Evolutionary conservation across 495 filamentous ascomycete species (phyloP), one percentile per base, ranked within the genome.

Genomic region (Penicillium fimorum): DNA sequence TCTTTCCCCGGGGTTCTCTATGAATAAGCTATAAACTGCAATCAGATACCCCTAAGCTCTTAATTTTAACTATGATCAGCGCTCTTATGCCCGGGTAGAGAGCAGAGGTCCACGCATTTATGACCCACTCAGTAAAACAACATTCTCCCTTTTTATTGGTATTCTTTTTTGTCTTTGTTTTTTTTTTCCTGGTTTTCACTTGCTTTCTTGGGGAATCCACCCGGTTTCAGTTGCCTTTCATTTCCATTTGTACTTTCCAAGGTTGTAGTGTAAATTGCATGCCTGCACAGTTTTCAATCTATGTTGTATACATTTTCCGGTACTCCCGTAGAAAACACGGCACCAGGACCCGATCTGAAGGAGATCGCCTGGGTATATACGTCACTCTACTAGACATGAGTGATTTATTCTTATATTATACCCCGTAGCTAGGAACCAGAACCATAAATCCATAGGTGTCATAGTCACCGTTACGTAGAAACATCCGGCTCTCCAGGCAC

Each of bases 41-140:
- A 17, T 47, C 43, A 40, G n/a, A 48, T 41, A 32, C 11, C 35
- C 40, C 29, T 11, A 50, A 58, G 59, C 47, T 53, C 58, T 48
- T 38, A 9, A 38, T 50, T 29, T 51, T 17, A 35, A 8, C 27
- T n/a, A 53, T 47, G 63, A 65, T 65, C 60, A 58, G 54, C 60
- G 45, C 49, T 15, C 40, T 35, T 57, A 29, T 51, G 53, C 52
- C 60, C 54, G 54, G 52, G 32, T 58, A 33, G 61, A 47, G 45
- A 52, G 56, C 47, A 56, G 53, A 56, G 22, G 57, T 46, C 50
- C 38, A 62, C 52, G 44, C 1, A 46, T 47, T 38, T 13, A 25
- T 50, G 63, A 55, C 65, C 65, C 65, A 67, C 64, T 24, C 10
- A 12, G 49, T 59, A 57, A 60, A 58, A 4, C 33, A 48, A 51